Conservation (phyloP, 345 rosid genomes). For the Hevea brasiliensis region DNA sequence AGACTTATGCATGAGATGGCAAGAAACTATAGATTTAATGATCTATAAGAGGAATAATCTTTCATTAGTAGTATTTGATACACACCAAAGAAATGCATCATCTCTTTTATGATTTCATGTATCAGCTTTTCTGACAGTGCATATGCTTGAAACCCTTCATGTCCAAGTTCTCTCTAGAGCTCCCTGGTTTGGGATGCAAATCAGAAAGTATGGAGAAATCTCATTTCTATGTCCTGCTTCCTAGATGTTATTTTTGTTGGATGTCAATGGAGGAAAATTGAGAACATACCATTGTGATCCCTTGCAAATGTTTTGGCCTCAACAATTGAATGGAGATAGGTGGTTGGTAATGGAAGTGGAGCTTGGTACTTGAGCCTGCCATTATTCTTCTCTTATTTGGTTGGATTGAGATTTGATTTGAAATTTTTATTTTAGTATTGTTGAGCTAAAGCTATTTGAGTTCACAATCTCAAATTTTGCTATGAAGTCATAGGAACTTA, state of each 20-base stretch:
- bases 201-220: not conserved
- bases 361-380: too few relatives aligned
- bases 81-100: not conserved
- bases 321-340: too few relatives aligned
- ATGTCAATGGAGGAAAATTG: not conserved
- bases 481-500: too few relatives aligned
- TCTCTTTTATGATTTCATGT: not conserved
- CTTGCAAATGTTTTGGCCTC: too few relatives aligned
- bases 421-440: too few relatives aligned
- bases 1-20: conserved; percentile 48
- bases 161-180: not conserved
- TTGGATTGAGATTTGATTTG: too few relatives aligned
- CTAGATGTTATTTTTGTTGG: not conserved
- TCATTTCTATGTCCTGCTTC: not conserved
- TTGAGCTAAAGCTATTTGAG: too few relatives aligned
- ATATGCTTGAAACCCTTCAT: not conserved
- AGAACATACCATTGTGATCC: too few relatives aligned
- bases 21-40: conserved; percentile 14
- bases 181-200: too few relatives aligned
- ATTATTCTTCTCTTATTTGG: too few relatives aligned
- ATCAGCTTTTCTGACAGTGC: not conserved
- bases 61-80: not conserved
- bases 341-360: too few relatives aligned
- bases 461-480: too few relatives aligned
- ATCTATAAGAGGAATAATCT: not conserved